Evolutionary conservation across 2,329 filamentous ascomycete species (phyloP).

Genomic region (Beauveria pseudobassiana): DNA sequence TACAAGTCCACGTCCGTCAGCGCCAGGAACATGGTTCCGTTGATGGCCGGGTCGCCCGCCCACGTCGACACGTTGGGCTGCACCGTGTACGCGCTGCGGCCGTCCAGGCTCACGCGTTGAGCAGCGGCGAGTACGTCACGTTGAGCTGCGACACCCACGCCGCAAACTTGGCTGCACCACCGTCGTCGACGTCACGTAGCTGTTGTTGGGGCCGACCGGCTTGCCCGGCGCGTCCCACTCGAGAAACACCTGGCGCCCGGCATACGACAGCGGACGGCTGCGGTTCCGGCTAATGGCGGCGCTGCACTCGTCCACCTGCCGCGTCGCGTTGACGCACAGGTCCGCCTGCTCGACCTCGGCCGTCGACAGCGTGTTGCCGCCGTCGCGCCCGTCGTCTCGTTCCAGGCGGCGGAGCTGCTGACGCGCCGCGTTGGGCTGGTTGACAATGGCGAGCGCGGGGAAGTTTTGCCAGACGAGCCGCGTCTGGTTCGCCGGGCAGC

Average conservation of each 20-base stretch:
- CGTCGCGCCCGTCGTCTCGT: constrained; percentile 55
- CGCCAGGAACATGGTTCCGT: constrained; percentile 73
- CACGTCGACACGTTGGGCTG: constrained; percentile 67
- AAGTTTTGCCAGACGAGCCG: constrained; percentile 76
- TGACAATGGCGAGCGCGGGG: constrained; percentile 46
- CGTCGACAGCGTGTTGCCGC: constrained; percentile 43
- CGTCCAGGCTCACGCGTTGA: constrained; percentile 27
- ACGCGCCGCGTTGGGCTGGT: constrained; percentile 67
- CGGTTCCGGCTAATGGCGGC: constrained; percentile 63
- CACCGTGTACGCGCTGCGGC: constrained; percentile 55
- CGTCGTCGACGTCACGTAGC: constrained; percentile 60
- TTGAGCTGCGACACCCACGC: constrained; percentile 74
- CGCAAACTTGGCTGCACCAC: constrained; percentile 55
- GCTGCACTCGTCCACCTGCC: constrained; percentile 47
- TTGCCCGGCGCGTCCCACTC: constrained; percentile 65
- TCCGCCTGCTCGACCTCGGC: constrained; percentile 31
- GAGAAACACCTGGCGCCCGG: constrained; percentile 64
- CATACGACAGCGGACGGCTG: constrained; percentile 62
- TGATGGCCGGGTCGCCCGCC: constrained; percentile 59
- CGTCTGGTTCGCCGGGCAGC: constrained; percentile 65
- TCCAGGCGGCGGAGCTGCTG: constrained; percentile 52
- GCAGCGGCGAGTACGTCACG: constrained; percentile 59
- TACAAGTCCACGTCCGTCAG: constrained; percentile 62
- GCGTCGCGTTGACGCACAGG: constrained; percentile 48
- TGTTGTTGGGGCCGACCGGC: constrained; percentile 71